Base-by-base conservation (phyloP, 805 yeast species). In the Candida vaughaniae region DNA sequence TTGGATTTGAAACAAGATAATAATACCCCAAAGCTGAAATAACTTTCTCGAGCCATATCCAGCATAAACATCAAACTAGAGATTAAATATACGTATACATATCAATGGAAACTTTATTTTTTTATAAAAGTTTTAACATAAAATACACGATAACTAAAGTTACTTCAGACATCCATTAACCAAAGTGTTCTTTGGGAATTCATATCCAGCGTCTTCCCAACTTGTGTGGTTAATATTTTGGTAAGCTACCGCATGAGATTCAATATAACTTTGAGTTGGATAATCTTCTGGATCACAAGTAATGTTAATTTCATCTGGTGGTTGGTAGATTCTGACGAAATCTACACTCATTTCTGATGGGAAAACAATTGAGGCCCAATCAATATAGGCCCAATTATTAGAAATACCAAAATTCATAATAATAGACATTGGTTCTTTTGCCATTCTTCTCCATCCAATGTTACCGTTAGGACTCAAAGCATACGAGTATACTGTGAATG, bases 361-460 rank as follows among this genome's bases (percentile, higher is more conserved):
- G 76, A 91, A 91, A 31, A 64, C 63, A 41, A 89, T 67, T 4
- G 80, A 68, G 29, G 80, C 78, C 96, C 96, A 91, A 64, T 89
- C 91, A 44, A 91, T 91, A 60, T 85, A 87, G 6, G 93, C 86
- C 98, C 98, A 91, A 42, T 80, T 84, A 52, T 82, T 84, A 11
- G 97, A 90, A 36, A 91, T 66, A 71, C 96, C 99, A 64, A 91
- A 64, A 60, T 91, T 91, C 71, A 91, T 54, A 47, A 91, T 64
- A 43, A 91, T 74, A 2, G 95, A 75, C 97, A 91, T 89, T 46
- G 98, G 98, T 56, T 91, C 99, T 57, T 84, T 82, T 16, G 93
- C 72, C 19, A 91, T 75, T 46, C 76, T 63, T 61, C 98, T 79
- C 83, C 84, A 79, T 27, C 78, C 93, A 47, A 91, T 66, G 59